Conservation (phyloP, 2,329 filamentous ascomycete species). For the Xylogone sp. region DNA sequence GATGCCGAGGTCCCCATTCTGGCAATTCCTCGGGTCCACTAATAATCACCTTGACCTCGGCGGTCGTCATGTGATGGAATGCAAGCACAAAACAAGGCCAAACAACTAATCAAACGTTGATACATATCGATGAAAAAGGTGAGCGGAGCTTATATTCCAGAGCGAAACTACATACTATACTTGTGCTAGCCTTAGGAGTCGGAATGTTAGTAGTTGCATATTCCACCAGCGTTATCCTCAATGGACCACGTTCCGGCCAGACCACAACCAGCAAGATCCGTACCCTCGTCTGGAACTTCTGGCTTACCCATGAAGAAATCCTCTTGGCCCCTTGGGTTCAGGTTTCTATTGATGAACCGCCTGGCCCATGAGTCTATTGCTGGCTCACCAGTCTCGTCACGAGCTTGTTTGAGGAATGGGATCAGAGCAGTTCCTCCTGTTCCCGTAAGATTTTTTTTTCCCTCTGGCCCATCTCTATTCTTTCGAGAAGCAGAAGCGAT, state of each 20-base stretch:
- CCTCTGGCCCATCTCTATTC: slow-evolving; percentile 34
- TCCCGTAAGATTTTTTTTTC: slow-evolving; percentile 65
- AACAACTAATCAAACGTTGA: no score
- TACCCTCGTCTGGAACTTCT: slow-evolving; percentile 28
- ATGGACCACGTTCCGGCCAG: slow-evolving; percentile 86
- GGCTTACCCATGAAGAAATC: slow-evolving; percentile 57
- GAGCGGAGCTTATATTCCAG: background rate
- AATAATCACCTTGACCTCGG: background rate
- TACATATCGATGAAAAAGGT: no score
- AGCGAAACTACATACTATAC: background rate
- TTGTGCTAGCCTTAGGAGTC: background rate
- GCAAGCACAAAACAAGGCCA: no score
- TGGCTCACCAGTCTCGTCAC: slow-evolving; percentile 92
- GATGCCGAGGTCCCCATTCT: background rate
- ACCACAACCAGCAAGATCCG: slow-evolving; percentile 46
- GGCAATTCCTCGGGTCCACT: background rate
- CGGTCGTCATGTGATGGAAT: background rate
- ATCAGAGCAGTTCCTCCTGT: slow-evolving; percentile 94
- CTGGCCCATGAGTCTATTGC: slow-evolving; percentile 66
- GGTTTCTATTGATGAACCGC: slow-evolving; percentile 15
- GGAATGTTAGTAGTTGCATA: slow-evolving; percentile 26
- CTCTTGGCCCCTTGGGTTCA: slow-evolving; percentile 39
- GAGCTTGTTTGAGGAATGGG: slow-evolving; percentile 91
- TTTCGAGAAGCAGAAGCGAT: slow-evolving; percentile 53
- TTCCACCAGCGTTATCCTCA: slow-evolving; percentile 69